Evolutionary conservation across 257 asterid genomes (phyloP).

Genomic region (Petunia secreta): DNA sequence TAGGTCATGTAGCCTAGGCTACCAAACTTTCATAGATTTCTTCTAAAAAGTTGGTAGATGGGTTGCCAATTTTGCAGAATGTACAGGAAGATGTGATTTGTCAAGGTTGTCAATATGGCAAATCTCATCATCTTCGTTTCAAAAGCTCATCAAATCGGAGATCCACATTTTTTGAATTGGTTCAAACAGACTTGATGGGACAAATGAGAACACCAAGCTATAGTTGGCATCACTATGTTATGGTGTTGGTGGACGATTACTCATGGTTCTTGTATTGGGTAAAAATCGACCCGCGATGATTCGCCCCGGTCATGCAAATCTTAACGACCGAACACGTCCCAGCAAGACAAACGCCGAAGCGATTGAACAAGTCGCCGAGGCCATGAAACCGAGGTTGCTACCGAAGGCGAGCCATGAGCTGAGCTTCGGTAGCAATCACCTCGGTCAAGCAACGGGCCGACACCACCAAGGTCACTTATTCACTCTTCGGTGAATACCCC

Average conservation of each 20-base stretch:
- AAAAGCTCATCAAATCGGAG: neutral
- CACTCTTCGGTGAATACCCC: no score
- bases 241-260: slow-evolving; percentile 30
- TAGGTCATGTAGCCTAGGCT: slow-evolving; percentile 23
- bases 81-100: slow-evolving; percentile 26
- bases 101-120: neutral
- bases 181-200: slow-evolving; percentile 33
- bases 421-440: no score
- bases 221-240: slow-evolving; percentile 13
- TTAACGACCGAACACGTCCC: no score
- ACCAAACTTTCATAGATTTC: slow-evolving; percentile 28
- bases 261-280: slow-evolving; percentile 6
- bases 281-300: no score
- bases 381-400: no score
- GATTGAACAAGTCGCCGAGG: no score
- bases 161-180: neutral
- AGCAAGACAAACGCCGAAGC: no score
- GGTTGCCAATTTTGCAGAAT: neutral
- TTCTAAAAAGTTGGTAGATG: slow-evolving; percentile 24
- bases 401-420: no score
- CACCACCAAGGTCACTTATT: no score
- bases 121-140: slow-evolving; percentile 28
- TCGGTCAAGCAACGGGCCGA: no score
- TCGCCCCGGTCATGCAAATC: no score
- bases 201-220: slow-evolving; percentile 29